A percentile compares a stretch with the other conserved stretches of the same genome.
phyloP scores from a whole-genome alignment of 306 rosid genomes.

The Sindora glabra region DNA sequence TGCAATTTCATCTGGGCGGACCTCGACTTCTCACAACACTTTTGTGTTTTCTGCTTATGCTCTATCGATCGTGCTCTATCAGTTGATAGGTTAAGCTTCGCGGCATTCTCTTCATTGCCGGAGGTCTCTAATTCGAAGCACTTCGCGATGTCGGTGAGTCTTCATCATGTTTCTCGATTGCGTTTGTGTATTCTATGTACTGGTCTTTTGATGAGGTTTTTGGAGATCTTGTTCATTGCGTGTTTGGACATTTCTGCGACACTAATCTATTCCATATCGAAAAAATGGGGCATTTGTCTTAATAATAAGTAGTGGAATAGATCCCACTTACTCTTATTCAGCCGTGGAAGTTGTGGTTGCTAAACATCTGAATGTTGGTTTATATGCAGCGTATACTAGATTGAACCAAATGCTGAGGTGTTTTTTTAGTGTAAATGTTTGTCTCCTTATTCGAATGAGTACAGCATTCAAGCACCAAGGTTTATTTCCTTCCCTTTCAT shows the following conservation, averaged over 20 bases:
- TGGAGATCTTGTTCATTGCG: background rate
- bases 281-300: background rate
- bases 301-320: background rate
- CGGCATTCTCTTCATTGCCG: background rate
- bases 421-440: background rate
- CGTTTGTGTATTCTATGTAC: background rate
- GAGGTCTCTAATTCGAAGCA: background rate
- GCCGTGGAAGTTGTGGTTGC: too few relatives aligned
- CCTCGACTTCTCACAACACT: too few relatives aligned
- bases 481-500: background rate
- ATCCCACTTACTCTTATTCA: background rate
- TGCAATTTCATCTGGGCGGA: too few relatives aligned
- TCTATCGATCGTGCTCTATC: background rate
- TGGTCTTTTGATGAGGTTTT: background rate
- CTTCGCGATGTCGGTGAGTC: constrained; percentile 41
- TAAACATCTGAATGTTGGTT: background rate
- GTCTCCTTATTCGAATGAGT: too few relatives aligned
- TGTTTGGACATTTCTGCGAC: background rate
- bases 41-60: background rate
- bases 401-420: background rate
- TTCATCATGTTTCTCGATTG: background rate
- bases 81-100: constrained; percentile 8
- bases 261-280: background rate
- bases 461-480: too few relatives aligned
- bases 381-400: background rate